Base-by-base conservation (phyloP, 805 yeast genomes). In the Cyberlindnera xishuangbannaensis region DNA sequence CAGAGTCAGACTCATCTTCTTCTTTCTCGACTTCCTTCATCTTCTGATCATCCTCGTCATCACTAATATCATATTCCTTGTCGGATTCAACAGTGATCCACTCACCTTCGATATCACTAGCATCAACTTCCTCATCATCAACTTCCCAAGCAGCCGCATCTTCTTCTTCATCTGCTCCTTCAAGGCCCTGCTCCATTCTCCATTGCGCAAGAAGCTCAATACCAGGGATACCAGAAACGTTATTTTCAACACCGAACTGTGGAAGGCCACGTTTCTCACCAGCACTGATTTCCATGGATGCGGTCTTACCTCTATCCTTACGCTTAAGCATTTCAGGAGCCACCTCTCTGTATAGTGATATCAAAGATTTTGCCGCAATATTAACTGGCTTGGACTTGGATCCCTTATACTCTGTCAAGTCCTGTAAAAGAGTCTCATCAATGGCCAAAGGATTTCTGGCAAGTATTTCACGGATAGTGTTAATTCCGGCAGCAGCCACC, bases 401-500 rank as follows among this genome's bases (percentile, higher is more conserved):
- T 4, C 94, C 94, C 56, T 83, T 84, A 60, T 92, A 92, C 43
- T 78, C 95, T 7, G 82, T 71, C 55, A 92, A 70, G 61, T 92
- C 99, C 47, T 88, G 97, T 40, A 92, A 65, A 32, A 92, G 64
- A 2, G 88, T 76, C 34, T 83, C 79, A 33, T 87, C 97, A 49
- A 92, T 87, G 17, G 97, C 95, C 44, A 90, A 67, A 12, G 98
- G 97, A 9, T 95, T 94, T 67, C 99, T 79, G 2, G 95, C 61
- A 43, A 88, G 70, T 38, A 92, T 86, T 61, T 92, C 98, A 48
- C 97, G 71, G 39, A 90, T 90, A 4, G 97, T 84, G 59, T 92
- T 92, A 45, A 92, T 71, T 52, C 99, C 99, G 5, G 97, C 97
- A 33, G 97, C 87, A 5, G 97, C 97, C 34, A 88, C 99, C 61